These are phyloP conservation scores for Rhizopogon hawkerae DNA, from an alignment of 1,284 basidiomycete species.

Conservation along the genomic window DNA sequence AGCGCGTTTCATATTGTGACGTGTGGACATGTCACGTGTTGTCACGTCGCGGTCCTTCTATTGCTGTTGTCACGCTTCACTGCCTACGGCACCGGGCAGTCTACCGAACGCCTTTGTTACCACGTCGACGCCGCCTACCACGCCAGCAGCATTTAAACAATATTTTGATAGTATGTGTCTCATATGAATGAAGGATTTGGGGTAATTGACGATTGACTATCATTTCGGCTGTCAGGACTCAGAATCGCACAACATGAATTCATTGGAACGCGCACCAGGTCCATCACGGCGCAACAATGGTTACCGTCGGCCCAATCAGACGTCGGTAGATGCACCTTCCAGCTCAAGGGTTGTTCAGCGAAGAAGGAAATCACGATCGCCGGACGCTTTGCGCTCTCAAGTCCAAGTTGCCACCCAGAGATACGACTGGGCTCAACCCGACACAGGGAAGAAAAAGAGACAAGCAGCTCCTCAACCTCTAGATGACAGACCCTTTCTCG, in stretches of 20 bases:
- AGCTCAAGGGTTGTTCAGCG: constrained; percentile 12
- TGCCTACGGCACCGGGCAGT: constrained; percentile 7
- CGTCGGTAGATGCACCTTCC: constrained; percentile 16
- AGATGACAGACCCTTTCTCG: constrained; percentile 18
- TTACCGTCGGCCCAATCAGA: constrained; percentile 15
- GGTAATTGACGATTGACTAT: background rate
- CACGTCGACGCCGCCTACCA: constrained; percentile 9
- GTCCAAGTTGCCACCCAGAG: constrained; percentile 8
- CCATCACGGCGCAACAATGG: constrained; percentile 18
- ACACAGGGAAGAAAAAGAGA: constrained; percentile 25
- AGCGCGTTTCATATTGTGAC: background rate
- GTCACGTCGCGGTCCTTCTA: constrained; percentile 7
- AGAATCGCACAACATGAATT: background rate
- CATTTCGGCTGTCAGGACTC: background rate
- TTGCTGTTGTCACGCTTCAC: constrained; percentile 17
- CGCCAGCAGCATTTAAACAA: background rate
- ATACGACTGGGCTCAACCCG: constrained; percentile 13
- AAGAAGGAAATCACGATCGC: constrained; percentile 22
- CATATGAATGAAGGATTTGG: background rate
- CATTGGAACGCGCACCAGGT: constrained; percentile 1
- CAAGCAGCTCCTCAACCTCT: constrained; percentile 13
- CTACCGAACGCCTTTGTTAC: constrained; percentile 2
- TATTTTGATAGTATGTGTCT: background rate
- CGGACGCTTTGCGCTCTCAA: constrained; percentile 15
- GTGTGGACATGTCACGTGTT: background rate